A percentile compares a stretch with the other conserved stretches of the same genome.
These are phyloP conservation scores for Sergeia podlipaevii DNA, from an alignment of 208 protist genomes.

Conservation along the genomic window DNA sequence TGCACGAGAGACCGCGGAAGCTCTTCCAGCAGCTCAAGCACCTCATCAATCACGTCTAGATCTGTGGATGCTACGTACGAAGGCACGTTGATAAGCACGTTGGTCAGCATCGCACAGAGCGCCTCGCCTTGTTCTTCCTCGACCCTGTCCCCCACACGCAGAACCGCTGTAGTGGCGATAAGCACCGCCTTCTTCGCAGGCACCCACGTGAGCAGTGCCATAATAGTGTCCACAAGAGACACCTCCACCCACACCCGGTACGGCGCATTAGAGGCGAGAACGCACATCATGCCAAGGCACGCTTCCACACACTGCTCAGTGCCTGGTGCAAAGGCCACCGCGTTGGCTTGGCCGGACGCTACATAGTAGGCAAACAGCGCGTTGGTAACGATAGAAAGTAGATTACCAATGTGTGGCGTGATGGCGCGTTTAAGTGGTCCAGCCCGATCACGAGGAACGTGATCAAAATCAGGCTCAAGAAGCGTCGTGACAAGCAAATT, in stretches of 20 bases:
- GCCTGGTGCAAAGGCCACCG: slow-evolving; percentile 14
- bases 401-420: slow-evolving; percentile 7
- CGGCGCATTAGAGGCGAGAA: slow-evolving; percentile 26
- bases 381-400: slow-evolving; percentile 37
- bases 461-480: slow-evolving; percentile 47
- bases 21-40: slow-evolving; percentile 45
- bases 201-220: slow-evolving; percentile 49
- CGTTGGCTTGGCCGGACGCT: slow-evolving; percentile 29
- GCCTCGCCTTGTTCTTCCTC: neutral
- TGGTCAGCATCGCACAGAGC: neutral
- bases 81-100: slow-evolving; percentile 15
- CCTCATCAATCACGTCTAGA: slow-evolving; percentile 32
- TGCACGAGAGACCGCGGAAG: slow-evolving; percentile 25
- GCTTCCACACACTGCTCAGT: slow-evolving; percentile 27
- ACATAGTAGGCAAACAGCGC: slow-evolving; percentile 58
- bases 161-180: slow-evolving; percentile 22
- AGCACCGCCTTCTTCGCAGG: slow-evolving; percentile 39
- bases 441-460: slow-evolving; percentile 43
- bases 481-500: slow-evolving; percentile 26
- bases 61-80: slow-evolving; percentile 20
- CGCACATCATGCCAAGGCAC: slow-evolving; percentile 26
- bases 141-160: slow-evolving; percentile 22
- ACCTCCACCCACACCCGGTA: slow-evolving; percentile 44
- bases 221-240: slow-evolving; percentile 41
- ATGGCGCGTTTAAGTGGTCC: slow-evolving; percentile 25